phyloP scores from a whole-genome alignment of 2,329 filamentous ascomycete species.

The Monosporascus sp. region DNA sequence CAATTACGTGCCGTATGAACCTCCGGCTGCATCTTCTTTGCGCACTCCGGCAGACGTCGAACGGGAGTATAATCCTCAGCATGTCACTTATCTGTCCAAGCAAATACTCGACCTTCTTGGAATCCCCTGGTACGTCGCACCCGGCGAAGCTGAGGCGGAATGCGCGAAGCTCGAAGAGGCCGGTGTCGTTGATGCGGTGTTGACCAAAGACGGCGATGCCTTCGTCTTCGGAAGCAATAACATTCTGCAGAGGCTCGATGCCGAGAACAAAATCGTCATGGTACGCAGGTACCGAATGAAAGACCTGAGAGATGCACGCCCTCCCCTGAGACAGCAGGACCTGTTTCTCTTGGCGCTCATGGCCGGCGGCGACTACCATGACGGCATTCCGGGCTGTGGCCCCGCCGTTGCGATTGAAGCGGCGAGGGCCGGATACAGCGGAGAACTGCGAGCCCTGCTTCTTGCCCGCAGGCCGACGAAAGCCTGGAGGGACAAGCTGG shows the following conservation, averaged over 20 bases:
- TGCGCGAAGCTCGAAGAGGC: slow-evolving; percentile 38
- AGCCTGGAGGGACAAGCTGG: background rate
- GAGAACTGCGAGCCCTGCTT: background rate
- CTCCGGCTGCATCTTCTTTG: slow-evolving; percentile 5
- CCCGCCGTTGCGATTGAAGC: background rate
- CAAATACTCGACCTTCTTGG: slow-evolving; percentile 30
- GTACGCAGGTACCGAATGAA: slow-evolving; percentile 6
- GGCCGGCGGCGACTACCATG: slow-evolving; percentile 18
- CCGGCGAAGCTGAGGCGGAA: slow-evolving; percentile 43
- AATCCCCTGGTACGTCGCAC: slow-evolving; percentile 38
- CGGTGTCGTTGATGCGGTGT: slow-evolving; percentile 43
- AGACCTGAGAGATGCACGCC: slow-evolving; percentile 1
- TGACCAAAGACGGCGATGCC: slow-evolving; percentile 40
- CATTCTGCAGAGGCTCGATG: slow-evolving; percentile 27
- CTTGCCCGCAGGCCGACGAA: background rate
- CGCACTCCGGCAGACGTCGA: slow-evolving; percentile 25
- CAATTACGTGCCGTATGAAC: slow-evolving; percentile 1
- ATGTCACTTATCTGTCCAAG: slow-evolving; percentile 23
- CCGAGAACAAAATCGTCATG: slow-evolving; percentile 9
- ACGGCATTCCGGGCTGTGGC: slow-evolving; percentile 14
- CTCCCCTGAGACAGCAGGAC: slow-evolving; percentile 10
- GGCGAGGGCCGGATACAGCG: background rate
- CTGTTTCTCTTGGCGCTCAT: slow-evolving; percentile 19
- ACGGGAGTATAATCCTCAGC: slow-evolving; percentile 20
- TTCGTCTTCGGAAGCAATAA: slow-evolving; percentile 42